Evolutionary conservation across 2,329 filamentous ascomycete genomes (phyloP).

Genomic region (Pseudonectria foliicola): DNA sequence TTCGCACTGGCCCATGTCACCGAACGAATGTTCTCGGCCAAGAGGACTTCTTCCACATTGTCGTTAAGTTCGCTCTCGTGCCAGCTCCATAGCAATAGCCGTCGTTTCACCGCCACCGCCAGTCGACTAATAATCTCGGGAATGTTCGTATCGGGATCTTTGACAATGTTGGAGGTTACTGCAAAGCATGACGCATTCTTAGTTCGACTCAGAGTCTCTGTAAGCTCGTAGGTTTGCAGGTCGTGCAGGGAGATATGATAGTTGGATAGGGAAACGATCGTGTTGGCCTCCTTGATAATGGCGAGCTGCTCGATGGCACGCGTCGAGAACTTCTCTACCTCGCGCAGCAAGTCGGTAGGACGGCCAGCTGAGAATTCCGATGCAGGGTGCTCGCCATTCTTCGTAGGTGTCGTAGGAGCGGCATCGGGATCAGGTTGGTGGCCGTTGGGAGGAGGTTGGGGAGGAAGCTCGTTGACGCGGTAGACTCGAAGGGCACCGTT

Average conservation of each 20-base stretch:
- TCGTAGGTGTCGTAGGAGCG: conserved; percentile 20
- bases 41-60: conserved; percentile 67
- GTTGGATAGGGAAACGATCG: conserved; percentile 85
- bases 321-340: conserved; percentile 89
- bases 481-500: conserved; percentile 86
- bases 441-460: conserved; percentile 28
- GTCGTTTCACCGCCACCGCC: conserved; percentile 87
- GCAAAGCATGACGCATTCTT: conserved; percentile 87
- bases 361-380: conserved; percentile 31
- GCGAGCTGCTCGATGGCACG: conserved; percentile 89
- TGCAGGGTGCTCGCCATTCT: conserved; percentile 21
- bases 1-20: conserved; percentile 87
- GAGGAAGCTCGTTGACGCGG: conserved; percentile 66
- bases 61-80: conserved; percentile 81
- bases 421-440: conserved; percentile 18
- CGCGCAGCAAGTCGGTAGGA: conserved; percentile 77
- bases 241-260: conserved; percentile 87
- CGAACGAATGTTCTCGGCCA: conserved; percentile 78
- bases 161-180: conserved; percentile 91
- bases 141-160: conserved; percentile 78
- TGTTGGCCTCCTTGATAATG: conserved; percentile 89
- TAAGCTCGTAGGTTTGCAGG: conserved; percentile 71
- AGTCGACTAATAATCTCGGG: conserved; percentile 88
- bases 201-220: conserved; percentile 73
- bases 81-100: conserved; percentile 89